Evolutionary conservation across 2,329 filamentous ascomycete genomes (phyloP).

Genomic region (Cladosporium sp.): DNA sequence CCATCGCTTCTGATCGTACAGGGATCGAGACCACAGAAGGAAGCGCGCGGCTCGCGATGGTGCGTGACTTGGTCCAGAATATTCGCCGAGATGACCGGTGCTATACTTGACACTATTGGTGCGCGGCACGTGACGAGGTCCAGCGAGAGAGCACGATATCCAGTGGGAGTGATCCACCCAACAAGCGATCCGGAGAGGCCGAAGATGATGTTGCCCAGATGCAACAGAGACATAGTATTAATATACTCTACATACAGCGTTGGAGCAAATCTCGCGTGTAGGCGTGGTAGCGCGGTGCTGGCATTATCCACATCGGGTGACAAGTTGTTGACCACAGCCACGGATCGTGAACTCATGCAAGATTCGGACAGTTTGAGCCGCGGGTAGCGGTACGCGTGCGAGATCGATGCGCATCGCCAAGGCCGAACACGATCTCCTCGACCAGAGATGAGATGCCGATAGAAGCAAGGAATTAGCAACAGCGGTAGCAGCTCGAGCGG

Average conservation of each 20-base stretch:
- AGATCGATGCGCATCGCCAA: not conserved
- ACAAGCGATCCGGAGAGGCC: not conserved
- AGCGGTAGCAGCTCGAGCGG: not conserved
- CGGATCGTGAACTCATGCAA: not conserved
- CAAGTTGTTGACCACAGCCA: conserved; percentile 8
- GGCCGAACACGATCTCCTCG: not conserved
- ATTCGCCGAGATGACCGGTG: not conserved
- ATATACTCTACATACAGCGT: not conserved
- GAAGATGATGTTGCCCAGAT: not conserved
- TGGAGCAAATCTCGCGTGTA: not conserved
- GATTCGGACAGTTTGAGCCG: not conserved
- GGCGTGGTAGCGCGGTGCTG: not conserved
- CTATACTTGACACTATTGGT: not conserved
- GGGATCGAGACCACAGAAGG: not conserved
- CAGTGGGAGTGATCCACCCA: not conserved
- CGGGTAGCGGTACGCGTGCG: not conserved
- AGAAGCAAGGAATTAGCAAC: not conserved
- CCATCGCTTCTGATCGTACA: not conserved
- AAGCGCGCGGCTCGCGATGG: not conserved
- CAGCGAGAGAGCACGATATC: not conserved
- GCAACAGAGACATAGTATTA: not conserved
- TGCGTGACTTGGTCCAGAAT: not conserved
- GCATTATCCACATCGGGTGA: not conserved
- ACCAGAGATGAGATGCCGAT: not conserved
- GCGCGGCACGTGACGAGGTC: not conserved